A percentile compares a stretch with the other conserved stretches of the same genome.
These are phyloP conservation scores for Carex pumila DNA, from an alignment of 176 grass and related monocot genomes.

Conservation along the genomic window DNA sequence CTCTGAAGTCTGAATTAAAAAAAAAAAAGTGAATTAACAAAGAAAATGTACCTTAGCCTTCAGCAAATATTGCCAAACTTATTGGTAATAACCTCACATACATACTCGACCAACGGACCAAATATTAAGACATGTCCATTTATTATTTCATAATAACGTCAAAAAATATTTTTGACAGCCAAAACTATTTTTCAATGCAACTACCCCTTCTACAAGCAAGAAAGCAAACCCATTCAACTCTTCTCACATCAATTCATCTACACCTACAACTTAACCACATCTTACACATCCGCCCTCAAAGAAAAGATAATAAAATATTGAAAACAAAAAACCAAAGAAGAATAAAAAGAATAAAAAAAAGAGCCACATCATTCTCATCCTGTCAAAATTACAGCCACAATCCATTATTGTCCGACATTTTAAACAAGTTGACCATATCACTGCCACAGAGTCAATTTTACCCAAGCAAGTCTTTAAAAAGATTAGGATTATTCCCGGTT, in stretches of 20 bases:
- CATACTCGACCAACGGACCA: neutral
- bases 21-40: neutral
- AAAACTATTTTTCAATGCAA: neutral
- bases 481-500: slow-evolving; percentile 81
- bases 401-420: neutral
- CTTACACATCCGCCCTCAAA: neutral
- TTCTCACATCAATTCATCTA: slow-evolving; percentile 10
- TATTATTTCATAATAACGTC: neutral
- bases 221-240: neutral
- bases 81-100: neutral
- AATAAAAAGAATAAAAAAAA: slow-evolving; percentile 20
- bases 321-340: slow-evolving; percentile 8
- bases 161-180: neutral
- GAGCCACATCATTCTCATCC: slow-evolving; percentile 7
- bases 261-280: slow-evolving; percentile 1
- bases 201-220: neutral
- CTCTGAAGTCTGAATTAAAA: neutral
- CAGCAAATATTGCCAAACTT: neutral
- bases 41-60: neutral
- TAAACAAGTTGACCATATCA: neutral
- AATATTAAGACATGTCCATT: neutral
- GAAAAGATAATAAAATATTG: slow-evolving; percentile 9
- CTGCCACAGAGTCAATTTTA: slow-evolving; percentile 16
- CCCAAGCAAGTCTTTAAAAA: slow-evolving; percentile 87
- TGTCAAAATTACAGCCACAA: slow-evolving; percentile 11